Evolutionary conservation across 495 filamentous ascomycete species (phyloP).

Genomic region (Alectoria sarmentosa): DNA sequence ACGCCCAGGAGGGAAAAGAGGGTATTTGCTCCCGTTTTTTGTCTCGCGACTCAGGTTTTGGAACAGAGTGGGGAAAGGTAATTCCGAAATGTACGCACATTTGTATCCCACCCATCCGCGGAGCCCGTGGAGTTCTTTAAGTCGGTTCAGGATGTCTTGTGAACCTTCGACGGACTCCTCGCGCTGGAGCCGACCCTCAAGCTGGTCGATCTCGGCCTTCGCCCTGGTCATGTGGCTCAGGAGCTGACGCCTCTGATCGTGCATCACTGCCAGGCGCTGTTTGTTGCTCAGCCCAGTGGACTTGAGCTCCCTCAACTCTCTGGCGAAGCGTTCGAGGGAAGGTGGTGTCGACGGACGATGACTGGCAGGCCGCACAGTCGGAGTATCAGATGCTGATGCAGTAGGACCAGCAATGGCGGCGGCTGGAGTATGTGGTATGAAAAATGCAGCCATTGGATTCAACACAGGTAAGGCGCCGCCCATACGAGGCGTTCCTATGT

Average conservation of each 20-base stretch:
- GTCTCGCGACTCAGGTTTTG: too few species aligned
- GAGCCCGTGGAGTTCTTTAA: background rate
- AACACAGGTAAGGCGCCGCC: background rate
- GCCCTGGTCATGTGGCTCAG: background rate
- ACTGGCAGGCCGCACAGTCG: background rate
- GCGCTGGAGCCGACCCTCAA: background rate
- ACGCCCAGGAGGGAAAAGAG: too few species aligned
- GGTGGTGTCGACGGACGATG: background rate
- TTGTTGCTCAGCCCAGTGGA: background rate
- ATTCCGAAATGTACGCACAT: too few species aligned
- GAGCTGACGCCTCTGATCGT: constrained; percentile 1
- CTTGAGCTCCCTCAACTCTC: background rate
- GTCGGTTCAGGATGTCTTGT: background rate
- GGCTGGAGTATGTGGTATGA: background rate
- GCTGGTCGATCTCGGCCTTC: background rate
- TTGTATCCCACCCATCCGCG: background rate
- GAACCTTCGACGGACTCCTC: background rate
- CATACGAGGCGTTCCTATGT: background rate
- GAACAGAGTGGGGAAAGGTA: too few species aligned
- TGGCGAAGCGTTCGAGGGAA: background rate
- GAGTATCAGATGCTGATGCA: background rate
- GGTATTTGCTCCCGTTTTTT: too few species aligned
- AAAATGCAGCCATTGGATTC: background rate
- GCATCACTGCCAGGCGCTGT: background rate
- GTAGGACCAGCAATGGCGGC: background rate